phyloP scores from a whole-genome alignment of 169 alveolate species.

The Cryptosporidium bovis region DNA sequence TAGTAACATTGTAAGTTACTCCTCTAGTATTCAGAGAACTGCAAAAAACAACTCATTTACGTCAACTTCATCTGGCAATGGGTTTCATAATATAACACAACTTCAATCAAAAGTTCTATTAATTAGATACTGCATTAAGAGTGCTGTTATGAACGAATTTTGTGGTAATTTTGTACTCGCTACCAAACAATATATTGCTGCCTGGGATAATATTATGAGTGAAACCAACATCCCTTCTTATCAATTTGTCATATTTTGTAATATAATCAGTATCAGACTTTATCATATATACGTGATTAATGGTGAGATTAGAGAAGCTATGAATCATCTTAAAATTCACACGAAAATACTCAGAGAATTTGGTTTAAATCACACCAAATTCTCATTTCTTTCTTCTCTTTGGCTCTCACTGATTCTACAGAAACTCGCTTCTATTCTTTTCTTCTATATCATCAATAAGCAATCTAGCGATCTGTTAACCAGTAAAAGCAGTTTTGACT shows the following conservation, averaged over 20 bases:
- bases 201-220: constrained; percentile 59
- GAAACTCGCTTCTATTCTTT: constrained; percentile 38
- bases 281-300: constrained; percentile 52
- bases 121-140: constrained; percentile 64
- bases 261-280: constrained; percentile 41
- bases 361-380: constrained; percentile 26
- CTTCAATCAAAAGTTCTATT: constrained; percentile 49
- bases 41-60: constrained; percentile 40
- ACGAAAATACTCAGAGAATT: constrained; percentile 32
- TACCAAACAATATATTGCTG: constrained; percentile 48
- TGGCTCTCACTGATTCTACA: constrained; percentile 60
- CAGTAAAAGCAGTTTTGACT: not conserved
- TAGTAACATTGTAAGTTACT: not conserved
- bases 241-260: constrained; percentile 50
- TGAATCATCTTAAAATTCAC: constrained; percentile 54
- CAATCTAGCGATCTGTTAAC: not conserved
- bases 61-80: constrained; percentile 41
- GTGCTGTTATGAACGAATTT: constrained; percentile 73
- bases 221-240: constrained; percentile 42
- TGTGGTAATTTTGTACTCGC: constrained; percentile 59
- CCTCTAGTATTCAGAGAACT: constrained; percentile 1
- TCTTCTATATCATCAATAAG: constrained; percentile 42
- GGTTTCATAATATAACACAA: constrained; percentile 21
- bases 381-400: constrained; percentile 27
- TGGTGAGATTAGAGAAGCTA: constrained; percentile 50